A percentile compares a stretch with the other conserved stretches of the same genome.
phyloP scores from a whole-genome alignment of 148 eudicot genomes.

The Chenopodium formosanum region DNA sequence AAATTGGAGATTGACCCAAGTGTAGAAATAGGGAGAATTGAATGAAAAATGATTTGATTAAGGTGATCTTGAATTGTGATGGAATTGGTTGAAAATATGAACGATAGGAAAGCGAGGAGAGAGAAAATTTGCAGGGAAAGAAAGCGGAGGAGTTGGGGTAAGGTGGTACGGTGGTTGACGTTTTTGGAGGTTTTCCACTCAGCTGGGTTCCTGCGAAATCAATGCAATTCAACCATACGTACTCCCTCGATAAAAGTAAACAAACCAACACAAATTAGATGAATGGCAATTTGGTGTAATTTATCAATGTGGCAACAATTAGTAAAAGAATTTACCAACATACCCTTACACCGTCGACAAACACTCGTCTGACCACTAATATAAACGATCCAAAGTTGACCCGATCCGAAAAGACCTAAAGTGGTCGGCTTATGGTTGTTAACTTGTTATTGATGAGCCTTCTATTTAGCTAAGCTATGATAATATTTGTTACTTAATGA shows the following conservation, averaged over 20 bases:
- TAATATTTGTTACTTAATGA: too few relatives aligned
- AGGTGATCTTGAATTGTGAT: background rate
- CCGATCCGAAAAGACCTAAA: too few relatives aligned
- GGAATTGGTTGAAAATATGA: background rate
- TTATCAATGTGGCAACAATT: too few relatives aligned
- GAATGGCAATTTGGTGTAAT: too few relatives aligned
- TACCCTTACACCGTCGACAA: too few relatives aligned
- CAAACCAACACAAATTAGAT: too few relatives aligned
- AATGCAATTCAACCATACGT: background rate
- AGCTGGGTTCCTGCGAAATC: slow-evolving; percentile 8
- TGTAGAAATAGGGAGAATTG: slow-evolving; percentile 19
- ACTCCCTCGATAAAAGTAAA: background rate
- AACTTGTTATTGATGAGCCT: too few relatives aligned
- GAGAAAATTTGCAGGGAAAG: background rate
- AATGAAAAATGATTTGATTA: slow-evolving; percentile 3
- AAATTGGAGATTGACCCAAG: slow-evolving; percentile 29
- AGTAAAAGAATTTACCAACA: too few relatives aligned
- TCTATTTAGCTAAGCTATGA: too few relatives aligned
- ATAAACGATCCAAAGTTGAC: too few relatives aligned
- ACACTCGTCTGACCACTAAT: too few relatives aligned
- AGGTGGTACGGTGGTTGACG: slow-evolving; percentile 29
- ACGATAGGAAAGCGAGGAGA: background rate
- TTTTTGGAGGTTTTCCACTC: background rate
- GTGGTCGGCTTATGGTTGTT: too few relatives aligned
- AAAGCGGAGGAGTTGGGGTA: background rate